These are phyloP conservation scores for Alternaria metachromatica DNA, from an alignment of 2,329 filamentous ascomycete species.

Conservation along the genomic window DNA sequence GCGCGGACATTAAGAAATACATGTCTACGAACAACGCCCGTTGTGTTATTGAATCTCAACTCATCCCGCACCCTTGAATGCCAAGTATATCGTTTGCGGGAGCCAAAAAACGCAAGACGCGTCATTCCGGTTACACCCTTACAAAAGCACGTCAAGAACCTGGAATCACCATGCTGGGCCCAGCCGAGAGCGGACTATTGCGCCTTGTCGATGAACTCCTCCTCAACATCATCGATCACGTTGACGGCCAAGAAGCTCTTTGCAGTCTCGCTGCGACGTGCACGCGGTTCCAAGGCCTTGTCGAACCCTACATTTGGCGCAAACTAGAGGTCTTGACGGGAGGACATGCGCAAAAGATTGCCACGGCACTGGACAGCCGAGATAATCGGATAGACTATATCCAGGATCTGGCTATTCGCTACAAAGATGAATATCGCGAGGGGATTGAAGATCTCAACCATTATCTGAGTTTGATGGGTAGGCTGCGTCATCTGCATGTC, in stretches of 20 bases:
- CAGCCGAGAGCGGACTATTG: conserved; percentile 26
- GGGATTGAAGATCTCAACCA: conserved; percentile 42
- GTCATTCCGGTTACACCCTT: conserved; percentile 32
- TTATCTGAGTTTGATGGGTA: conserved; percentile 34
- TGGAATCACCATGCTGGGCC: conserved; percentile 19
- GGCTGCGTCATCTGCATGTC: conserved; percentile 39
- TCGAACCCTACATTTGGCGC: conserved; percentile 46
- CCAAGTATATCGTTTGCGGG: conserved; percentile 27
- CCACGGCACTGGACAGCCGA: conserved; percentile 29
- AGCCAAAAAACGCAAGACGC: conserved; percentile 39
- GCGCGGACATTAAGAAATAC: not conserved
- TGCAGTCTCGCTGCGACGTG: conserved; percentile 42
- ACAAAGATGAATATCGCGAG: conserved; percentile 26
- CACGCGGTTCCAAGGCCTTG: conserved; percentile 35
- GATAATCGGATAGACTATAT: conserved; percentile 33
- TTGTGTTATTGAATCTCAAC: not conserved
- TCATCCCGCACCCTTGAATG: conserved; percentile 20
- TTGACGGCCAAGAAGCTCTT: conserved; percentile 29
- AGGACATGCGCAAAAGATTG: conserved; percentile 31
- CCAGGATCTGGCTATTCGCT: conserved; percentile 40
- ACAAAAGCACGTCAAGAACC: conserved; percentile 27
- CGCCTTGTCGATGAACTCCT: conserved; percentile 45
- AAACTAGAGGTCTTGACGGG: conserved; percentile 36
- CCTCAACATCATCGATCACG: conserved; percentile 42
- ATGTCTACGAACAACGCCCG: not conserved